Percentiles rank a stretch among this genome's conserved stretches.
Conservation (phyloP, 768 basidiomycete genomes). For the Exidia glandulosa region DNA sequence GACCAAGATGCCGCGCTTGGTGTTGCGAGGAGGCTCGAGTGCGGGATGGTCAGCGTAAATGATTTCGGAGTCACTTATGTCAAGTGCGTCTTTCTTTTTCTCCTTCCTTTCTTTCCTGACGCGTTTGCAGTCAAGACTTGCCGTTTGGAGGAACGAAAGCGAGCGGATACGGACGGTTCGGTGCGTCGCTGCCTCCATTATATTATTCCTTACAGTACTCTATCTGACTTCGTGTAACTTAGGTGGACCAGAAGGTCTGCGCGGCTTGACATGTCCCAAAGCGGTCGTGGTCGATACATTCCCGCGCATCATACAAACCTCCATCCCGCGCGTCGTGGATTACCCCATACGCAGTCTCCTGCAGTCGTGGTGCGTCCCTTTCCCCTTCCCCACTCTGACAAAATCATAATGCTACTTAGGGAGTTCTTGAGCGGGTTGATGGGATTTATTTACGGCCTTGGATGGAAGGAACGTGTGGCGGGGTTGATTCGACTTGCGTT, state of each 20-base stretch:
- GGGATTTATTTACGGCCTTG: constrained; percentile 37
- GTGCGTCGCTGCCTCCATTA: constrained; percentile 27
- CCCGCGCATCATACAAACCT: constrained; percentile 73
- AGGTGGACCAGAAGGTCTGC: constrained; percentile 91
- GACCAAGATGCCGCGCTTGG: constrained; percentile 66
- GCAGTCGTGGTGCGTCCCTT: constrained; percentile 55
- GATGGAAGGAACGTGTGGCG: constrained; percentile 19
- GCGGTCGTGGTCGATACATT: constrained; percentile 79
- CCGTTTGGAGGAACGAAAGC: constrained; percentile 91
- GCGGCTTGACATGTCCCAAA: constrained; percentile 80
- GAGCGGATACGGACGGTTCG: constrained; percentile 90
- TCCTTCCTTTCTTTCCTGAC: constrained; percentile 2
- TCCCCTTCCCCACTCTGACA: not conserved
- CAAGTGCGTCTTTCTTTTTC: constrained; percentile 19
- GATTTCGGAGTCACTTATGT: constrained; percentile 88
- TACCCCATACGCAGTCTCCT: constrained; percentile 70
- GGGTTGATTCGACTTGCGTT: constrained; percentile 6
- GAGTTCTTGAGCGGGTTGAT: constrained; percentile 41
- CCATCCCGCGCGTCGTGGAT: constrained; percentile 75
- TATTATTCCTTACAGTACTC: constrained; percentile 1
- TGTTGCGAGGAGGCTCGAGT: constrained; percentile 73
- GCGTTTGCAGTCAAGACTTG: constrained; percentile 57
- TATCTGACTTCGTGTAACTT: constrained; percentile 6
- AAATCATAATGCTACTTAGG: too few species aligned
- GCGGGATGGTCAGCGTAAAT: constrained; percentile 96